Base-by-base conservation (phyloP, 768 basidiomycete species). In the Russula emetica region DNA sequence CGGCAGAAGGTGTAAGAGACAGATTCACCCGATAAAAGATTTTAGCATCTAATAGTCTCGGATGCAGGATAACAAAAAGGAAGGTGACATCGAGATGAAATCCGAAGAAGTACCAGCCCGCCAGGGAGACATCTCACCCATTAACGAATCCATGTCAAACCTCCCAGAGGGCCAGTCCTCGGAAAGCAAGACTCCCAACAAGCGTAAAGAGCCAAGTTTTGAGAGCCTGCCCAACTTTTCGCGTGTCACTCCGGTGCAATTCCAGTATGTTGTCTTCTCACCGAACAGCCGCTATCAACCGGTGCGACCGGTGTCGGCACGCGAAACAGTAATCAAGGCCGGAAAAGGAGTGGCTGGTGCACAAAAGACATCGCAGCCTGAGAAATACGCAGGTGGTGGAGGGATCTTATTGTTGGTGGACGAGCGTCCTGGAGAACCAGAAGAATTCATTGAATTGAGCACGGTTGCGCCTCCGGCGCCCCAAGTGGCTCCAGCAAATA, bases 341-440 rank as follows among this genome's bases (percentile, higher is more conserved):
- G 60, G 63, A 49, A 72, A 76, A 47, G 72, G 73, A 60, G 69
- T 72, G 52, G 32, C 64, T 32, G 47, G 58, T 53, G 49, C 67
- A 22, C 50, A 69, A 56, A 36, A 68, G 74, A 8, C 76, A 74
- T 7, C 50, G 77, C 58, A 73, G 76, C 26, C 83, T 36, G 85
- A 88, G 71, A 84, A 82, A 67, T 86, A 83, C 69, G 85, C 84
- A 42, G 87, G 88, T 42, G 94, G 92, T 22, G 91, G 91, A 51
- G 94, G 94, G 5, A 94, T 98, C 67, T 72, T 99, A 60, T 82
- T 99, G 65, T 74, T 99, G 62, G 76, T 82, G 42, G 94, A 97
- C 75, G 80, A 80, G 52, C 81, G 79, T 67, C 86, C 91, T 11
- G 82, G 81, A 28, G 88, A 88, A 61, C 83, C 83, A 63, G 83